Percentiles rank a stretch among this genome's conserved stretches.
Conservation (phyloP, 139 green algal species). For the Trebouxia sp. region DNA sequence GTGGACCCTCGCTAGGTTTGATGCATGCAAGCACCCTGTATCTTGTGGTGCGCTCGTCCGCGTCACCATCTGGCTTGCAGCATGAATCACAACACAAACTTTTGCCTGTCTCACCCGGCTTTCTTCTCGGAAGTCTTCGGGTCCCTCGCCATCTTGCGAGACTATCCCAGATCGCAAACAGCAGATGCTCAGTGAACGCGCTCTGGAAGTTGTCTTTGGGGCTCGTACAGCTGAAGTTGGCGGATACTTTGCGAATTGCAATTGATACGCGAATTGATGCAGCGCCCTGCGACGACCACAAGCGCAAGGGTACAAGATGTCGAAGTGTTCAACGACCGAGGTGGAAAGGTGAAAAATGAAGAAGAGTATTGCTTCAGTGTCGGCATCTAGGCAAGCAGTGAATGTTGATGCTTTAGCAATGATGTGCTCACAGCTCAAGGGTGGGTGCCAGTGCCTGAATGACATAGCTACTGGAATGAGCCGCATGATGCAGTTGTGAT, state of each 20-base stretch:
- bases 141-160: neutral
- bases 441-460: too few species aligned
- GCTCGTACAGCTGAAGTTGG: neutral
- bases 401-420: too few species aligned
- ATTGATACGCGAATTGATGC: neutral
- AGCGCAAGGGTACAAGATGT: neutral
- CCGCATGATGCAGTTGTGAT: too few species aligned
- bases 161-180: neutral
- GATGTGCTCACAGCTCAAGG: too few species aligned
- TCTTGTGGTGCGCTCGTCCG: neutral
- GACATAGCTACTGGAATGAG: too few species aligned
- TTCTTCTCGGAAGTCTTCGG: conserved; percentile 10
- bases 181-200: too few species aligned
- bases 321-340: neutral
- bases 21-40: neutral
- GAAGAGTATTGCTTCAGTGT: too few species aligned
- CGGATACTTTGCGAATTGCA: neutral
- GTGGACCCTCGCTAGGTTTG: neutral
- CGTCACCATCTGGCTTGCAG: neutral
- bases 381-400: too few species aligned
- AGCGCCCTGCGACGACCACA: neutral
- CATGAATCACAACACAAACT: neutral
- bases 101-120: too few species aligned
- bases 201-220: neutral
- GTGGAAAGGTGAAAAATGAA: too few species aligned